Percentiles rank a stretch among this genome's conserved stretches.
Conservation (phyloP, 257 asterid species). For the Solanum megistacrolobum region DNA sequence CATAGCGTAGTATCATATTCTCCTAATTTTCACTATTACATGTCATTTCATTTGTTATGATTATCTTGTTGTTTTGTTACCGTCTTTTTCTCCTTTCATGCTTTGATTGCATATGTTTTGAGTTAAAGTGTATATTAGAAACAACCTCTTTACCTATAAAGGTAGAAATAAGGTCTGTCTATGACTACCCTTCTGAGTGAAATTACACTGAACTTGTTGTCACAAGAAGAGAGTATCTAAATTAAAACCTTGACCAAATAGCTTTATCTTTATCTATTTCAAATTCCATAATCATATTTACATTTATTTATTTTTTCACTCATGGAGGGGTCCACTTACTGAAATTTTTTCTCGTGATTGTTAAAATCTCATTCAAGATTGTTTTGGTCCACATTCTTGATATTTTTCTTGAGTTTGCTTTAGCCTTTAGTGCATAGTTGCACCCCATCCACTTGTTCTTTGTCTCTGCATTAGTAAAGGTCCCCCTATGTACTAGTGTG, state of each 20-base stretch:
- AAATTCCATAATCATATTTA: background rate
- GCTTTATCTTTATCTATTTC: background rate
- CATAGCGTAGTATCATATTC: background rate
- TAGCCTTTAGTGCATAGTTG: background rate
- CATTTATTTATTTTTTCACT: background rate
- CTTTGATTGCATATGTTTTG: background rate
- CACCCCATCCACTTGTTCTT: slow-evolving; percentile 6
- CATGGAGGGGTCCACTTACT: background rate
- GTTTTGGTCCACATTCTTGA: slow-evolving; percentile 5
- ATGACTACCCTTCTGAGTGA: background rate
- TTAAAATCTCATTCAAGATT: background rate
- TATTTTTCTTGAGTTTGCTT: slow-evolving; percentile 5
- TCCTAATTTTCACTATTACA: background rate
- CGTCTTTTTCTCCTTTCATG: background rate
- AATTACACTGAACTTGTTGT: background rate
- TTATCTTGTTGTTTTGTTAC: background rate
- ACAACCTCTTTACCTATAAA: background rate
- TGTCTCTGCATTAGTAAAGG: background rate
- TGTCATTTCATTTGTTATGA: background rate
- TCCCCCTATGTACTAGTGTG: background rate
- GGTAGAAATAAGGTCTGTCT: accelerated
- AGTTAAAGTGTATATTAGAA: background rate
- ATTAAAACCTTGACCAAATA: slow-evolving; percentile 10
- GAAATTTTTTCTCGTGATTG: background rate
- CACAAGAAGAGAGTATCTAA: slow-evolving; percentile 50